Conservation (phyloP, 164 flowering plant genomes). For the Magnolia kwangsiensis region DNA sequence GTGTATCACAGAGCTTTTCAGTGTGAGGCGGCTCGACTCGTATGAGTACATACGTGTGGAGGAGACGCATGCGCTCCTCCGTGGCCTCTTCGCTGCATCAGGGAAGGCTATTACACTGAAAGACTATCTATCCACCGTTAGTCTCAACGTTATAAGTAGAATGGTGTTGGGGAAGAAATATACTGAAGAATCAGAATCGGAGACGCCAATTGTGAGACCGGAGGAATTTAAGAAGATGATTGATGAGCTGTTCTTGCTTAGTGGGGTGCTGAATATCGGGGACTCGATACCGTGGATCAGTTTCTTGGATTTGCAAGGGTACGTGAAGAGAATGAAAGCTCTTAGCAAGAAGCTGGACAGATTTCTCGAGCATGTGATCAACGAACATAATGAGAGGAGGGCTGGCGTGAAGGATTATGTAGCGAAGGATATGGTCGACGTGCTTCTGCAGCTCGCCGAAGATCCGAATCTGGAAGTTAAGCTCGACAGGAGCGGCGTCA, state of each 20-base stretch:
- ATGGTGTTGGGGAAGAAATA: slow-evolving; percentile 32
- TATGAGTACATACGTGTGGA: slow-evolving; percentile 29
- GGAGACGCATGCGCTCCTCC: slow-evolving; percentile 19
- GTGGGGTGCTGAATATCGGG: slow-evolving; percentile 50
- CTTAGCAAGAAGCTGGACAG: slow-evolving; percentile 45
- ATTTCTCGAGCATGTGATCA: slow-evolving; percentile 48
- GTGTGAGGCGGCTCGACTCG: slow-evolving; percentile 30
- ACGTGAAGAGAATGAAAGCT: slow-evolving; percentile 53
- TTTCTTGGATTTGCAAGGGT: slow-evolving; percentile 51
- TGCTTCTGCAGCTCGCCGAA: slow-evolving; percentile 45
- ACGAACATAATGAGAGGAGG: slow-evolving; percentile 37
- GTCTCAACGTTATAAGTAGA: slow-evolving; percentile 27
- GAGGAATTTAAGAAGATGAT: slow-evolving; percentile 43
- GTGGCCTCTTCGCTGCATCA: background rate
- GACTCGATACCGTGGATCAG: slow-evolving; percentile 56
- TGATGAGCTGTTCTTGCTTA: slow-evolving; percentile 44
- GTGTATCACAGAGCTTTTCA: slow-evolving; percentile 64
- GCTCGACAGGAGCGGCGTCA: slow-evolving; percentile 61
- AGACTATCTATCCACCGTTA: slow-evolving; percentile 16
- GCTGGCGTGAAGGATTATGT: slow-evolving; percentile 23
- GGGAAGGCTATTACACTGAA: slow-evolving; percentile 18
- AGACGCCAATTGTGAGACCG: slow-evolving; percentile 3
- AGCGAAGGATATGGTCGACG: slow-evolving; percentile 55
- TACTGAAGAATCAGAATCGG: slow-evolving; percentile 6
- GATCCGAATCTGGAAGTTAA: slow-evolving; percentile 56